These are phyloP conservation scores for Avena atlantica DNA, from an alignment of 176 grass and related monocot species.

Conservation along the genomic window DNA sequence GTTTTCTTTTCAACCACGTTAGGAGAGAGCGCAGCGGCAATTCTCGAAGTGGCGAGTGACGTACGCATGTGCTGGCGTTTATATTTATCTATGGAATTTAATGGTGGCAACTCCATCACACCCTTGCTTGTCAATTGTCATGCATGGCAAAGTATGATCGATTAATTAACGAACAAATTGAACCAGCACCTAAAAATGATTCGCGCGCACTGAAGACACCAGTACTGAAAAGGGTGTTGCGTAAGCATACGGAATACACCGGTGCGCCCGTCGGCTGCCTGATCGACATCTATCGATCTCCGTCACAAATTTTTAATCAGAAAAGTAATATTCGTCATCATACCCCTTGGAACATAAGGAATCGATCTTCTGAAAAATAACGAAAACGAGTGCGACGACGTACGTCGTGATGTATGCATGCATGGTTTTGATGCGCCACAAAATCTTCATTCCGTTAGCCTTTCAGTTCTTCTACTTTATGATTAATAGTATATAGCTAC, in stretches of 20 bases:
- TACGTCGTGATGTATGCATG: neutral
- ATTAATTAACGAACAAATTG: conserved; percentile 47
- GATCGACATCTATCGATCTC: neutral
- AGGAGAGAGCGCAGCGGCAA: neutral
- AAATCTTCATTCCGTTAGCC: conserved; percentile 39
- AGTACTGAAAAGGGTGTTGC: neutral
- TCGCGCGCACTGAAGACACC: neutral
- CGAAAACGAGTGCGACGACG: conserved; percentile 35
- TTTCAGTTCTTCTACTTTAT: conserved; percentile 23
- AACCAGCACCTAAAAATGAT: conserved; percentile 40
- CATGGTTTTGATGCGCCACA: neutral
- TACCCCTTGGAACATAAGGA: conserved; percentile 53
- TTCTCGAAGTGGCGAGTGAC: neutral
- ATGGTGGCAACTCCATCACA: neutral
- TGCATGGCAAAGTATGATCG: neutral
- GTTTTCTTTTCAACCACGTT: too few species aligned
- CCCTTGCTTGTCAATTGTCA: neutral
- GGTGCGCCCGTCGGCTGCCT: conserved; percentile 24
- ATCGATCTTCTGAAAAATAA: conserved; percentile 25
- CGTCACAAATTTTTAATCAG: conserved; percentile 10
- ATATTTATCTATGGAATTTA: neutral
- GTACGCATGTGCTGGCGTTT: neutral
- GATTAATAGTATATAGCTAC: too few species aligned
- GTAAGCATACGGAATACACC: neutral
- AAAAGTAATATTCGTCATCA: conserved; percentile 26